A percentile compares a stretch with the other conserved stretches of the same genome.
phyloP scores from a whole-genome alignment of 176 grass and related monocot genomes.

The Oryza glumipatula region DNA sequence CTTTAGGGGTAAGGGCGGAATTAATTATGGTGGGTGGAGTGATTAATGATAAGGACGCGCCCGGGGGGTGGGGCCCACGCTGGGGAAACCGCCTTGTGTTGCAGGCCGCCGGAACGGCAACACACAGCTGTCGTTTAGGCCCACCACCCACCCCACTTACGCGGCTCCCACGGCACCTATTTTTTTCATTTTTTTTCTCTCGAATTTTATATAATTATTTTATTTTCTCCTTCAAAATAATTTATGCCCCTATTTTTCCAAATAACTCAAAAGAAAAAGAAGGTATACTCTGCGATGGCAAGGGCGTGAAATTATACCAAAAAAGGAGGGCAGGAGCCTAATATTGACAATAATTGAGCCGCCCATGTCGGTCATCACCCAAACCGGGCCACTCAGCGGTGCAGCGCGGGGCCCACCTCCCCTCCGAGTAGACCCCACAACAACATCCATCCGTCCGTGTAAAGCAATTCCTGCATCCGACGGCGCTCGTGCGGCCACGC shows the following conservation, averaged over 20 bases:
- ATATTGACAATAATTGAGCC: slow-evolving; percentile 11
- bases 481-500: not conserved
- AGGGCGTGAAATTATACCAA: not conserved
- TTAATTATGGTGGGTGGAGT: slow-evolving; percentile 10
- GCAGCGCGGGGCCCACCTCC: not conserved
- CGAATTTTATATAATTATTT: not conserved
- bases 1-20: not conserved
- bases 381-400: slow-evolving; percentile 32
- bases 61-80: not conserved
- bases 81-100: slow-evolving; percentile 43
- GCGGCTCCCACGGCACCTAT: slow-evolving; percentile 40
- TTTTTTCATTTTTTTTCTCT: not conserved
- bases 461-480: slow-evolving; percentile 1
- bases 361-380: slow-evolving; percentile 14
- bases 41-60: slow-evolving; percentile 39
- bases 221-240: not conserved
- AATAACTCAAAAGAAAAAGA: not conserved
- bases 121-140: slow-evolving; percentile 28
- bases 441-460: slow-evolving; percentile 21
- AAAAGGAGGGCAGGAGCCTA: fast-evolving
- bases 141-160: slow-evolving; percentile 38
- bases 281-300: not conserved
- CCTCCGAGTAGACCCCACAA: not conserved
- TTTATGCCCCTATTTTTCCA: fast-evolving
- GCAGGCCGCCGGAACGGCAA: slow-evolving; percentile 35